Base-by-base conservation (phyloP, 108 stramenopile genomes). In the Cyclotella distinguenda region DNA sequence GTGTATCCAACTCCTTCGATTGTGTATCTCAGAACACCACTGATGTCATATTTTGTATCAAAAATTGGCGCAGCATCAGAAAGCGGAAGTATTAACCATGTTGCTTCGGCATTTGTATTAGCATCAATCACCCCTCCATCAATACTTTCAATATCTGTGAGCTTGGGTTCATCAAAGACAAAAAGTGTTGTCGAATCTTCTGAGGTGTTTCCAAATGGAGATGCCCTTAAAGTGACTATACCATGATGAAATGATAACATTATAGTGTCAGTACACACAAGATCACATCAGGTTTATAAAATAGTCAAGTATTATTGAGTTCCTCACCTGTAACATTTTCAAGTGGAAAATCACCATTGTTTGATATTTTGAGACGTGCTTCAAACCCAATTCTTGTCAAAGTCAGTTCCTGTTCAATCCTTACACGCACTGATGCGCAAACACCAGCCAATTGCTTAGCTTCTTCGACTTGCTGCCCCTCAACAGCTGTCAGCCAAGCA, bases 361-460 rank as follows among this genome's bases (percentile, higher is more conserved):
- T 72, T n/a, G 28, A 61, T 22, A 72, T 35, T 32, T 72, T 53
- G 18, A 72, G 63, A 15, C 30, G 5, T 27, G 62, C 71, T 46
- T 72, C 71, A 63, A 72, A 72, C 23, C 71, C 71, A 8, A 72
- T 46, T 21, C 71, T 16, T 30, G 71, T 72, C 27, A 72, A 43
- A 15, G 71, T 60, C n/a, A 72, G 19, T 53, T 72, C 63, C 39
- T 72, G 71, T 16, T 63, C 31, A 45, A 72, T 72, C 23, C 31
- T 18, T 26, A 72, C 63, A 10, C 71, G 38, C 22, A 64, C 71
- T 28, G 71, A 27, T 6, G 71, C 71, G 43, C 71, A 72, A 10
- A 72, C 71, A 19, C 71, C 71, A 30, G 71, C 50, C 15, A 63
- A 54, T 19, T 64, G 62, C 47, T 55, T 51, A 32, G 63, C 62